Conservation (phyloP, 129 eudicot genomes). For the Lactuca sativa region DNA sequence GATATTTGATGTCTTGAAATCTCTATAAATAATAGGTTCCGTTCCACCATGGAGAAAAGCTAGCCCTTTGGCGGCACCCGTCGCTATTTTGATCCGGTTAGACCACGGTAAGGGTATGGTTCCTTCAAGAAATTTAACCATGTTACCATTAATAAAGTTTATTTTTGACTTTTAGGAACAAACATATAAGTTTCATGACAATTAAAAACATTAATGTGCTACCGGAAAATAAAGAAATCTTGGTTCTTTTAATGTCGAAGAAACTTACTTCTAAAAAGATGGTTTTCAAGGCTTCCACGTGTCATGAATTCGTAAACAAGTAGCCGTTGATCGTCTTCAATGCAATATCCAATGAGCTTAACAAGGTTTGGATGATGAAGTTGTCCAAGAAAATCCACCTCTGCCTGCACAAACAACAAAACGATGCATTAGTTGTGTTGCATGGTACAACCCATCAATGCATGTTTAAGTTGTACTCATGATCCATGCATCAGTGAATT, state of each 20-base stretch:
- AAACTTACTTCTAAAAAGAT: constrained; percentile 88
- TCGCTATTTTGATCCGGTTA: constrained; percentile 86
- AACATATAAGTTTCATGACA: background rate
- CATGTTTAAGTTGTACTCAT: constrained; percentile 6
- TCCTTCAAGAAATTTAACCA: constrained; percentile 50
- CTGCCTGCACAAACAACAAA: constrained; percentile 60
- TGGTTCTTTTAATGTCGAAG: background rate
- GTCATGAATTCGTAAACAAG: constrained; percentile 96
- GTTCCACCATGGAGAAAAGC: constrained; percentile 87
- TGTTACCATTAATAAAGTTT: constrained; percentile 22
- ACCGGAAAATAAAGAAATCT: background rate
- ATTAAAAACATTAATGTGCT: background rate
- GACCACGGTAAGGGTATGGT: constrained; percentile 95
- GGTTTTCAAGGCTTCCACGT: constrained; percentile 98
- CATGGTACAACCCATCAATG: constrained; percentile 14
- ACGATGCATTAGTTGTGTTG: background rate
- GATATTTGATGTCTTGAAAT: constrained; percentile 95
- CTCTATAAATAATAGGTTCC: constrained; percentile 93
- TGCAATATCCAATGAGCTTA: constrained; percentile 86
- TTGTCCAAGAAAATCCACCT: constrained; percentile 92
- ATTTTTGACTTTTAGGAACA: constrained; percentile 5
- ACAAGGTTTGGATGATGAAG: constrained; percentile 98
- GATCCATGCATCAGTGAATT: constrained; percentile 7
- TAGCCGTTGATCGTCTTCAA: constrained; percentile 88
- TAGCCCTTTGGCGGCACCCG: constrained; percentile 95